Conservation (phyloP, 805 yeast genomes). For the Kluyveromyces nonfermentans region DNA sequence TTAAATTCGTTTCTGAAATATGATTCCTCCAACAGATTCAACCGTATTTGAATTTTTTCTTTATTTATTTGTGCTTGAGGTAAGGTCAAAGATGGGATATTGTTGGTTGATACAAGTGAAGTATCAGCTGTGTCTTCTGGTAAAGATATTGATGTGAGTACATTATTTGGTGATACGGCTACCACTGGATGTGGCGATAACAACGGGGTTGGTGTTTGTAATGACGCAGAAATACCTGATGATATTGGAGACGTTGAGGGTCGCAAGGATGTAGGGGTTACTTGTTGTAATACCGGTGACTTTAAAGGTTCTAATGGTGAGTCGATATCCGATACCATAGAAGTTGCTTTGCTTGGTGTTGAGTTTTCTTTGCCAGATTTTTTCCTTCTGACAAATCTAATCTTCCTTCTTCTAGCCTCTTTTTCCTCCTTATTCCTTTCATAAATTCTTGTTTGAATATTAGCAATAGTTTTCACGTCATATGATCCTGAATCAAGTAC, state of each 20-base stretch:
- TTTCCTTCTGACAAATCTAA: conserved; percentile 13
- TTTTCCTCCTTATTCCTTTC: conserved; percentile 21
- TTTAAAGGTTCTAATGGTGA: background rate
- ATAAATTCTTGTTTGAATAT: conserved; percentile 25
- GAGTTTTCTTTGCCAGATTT: background rate
- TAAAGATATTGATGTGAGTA: background rate
- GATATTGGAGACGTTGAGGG: too few species aligned
- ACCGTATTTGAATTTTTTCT: conserved; percentile 5
- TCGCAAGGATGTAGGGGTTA: background rate
- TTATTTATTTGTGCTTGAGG: conserved; percentile 1
- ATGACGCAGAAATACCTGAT: background rate
- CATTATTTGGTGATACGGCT: background rate
- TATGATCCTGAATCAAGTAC: conserved; percentile 17
- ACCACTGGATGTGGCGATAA: conserved; percentile 1
- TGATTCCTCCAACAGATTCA: conserved; percentile 8
- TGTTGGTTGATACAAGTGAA: background rate
- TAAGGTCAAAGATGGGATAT: background rate
- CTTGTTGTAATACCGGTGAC: background rate
- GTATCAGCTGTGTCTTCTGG: background rate
- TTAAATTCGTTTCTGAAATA: conserved; percentile 10
- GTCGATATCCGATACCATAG: too few species aligned
- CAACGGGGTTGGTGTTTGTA: background rate
- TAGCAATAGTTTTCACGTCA: conserved; percentile 21
- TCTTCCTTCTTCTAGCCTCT: conserved; percentile 25
- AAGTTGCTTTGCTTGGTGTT: background rate